Evolutionary conservation across 2,329 filamentous ascomycete genomes (phyloP).

Genomic region (Xylaria sp.): DNA sequence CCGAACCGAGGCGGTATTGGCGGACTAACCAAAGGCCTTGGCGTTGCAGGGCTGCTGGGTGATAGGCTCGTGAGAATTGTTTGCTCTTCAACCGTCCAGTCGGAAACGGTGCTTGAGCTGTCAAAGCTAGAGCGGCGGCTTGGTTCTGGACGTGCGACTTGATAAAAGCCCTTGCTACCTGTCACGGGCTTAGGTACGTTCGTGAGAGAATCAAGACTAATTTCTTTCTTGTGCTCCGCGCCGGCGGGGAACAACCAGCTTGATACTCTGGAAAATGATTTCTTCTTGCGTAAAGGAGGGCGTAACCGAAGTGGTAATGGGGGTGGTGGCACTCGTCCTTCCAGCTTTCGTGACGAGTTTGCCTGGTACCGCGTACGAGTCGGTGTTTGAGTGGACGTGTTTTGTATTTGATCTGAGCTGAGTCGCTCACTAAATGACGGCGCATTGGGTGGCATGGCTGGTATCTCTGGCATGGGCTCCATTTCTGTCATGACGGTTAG

Average conservation of each 20-base stretch:
- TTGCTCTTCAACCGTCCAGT: constrained; percentile 60
- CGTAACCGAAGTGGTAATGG: constrained; percentile 68
- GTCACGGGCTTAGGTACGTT: constrained; percentile 65
- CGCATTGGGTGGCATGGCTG: constrained; percentile 65
- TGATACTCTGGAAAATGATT: constrained; percentile 72
- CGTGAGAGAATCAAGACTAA: constrained; percentile 63
- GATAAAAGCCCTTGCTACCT: constrained; percentile 67
- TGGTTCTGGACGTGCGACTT: constrained; percentile 58
- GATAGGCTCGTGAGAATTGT: constrained; percentile 63
- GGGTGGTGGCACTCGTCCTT: constrained; percentile 60
- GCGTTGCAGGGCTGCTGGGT: constrained; percentile 58
- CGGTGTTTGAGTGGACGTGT: constrained; percentile 49
- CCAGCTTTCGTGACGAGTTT: constrained; percentile 50
- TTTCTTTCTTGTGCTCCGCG: constrained; percentile 51
- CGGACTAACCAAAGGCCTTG: constrained; percentile 55
- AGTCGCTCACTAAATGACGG: constrained; percentile 69
- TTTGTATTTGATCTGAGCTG: constrained; percentile 57
- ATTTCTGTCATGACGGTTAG: constrained; percentile 51
- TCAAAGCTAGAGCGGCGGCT: constrained; percentile 56
- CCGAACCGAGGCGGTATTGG: constrained; percentile 41
- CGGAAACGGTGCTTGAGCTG: constrained; percentile 61
- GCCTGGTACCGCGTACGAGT: constrained; percentile 53
- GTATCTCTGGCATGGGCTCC: constrained; percentile 66
- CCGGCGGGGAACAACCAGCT: constrained; percentile 62
- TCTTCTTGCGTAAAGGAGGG: constrained; percentile 73